Conservation (phyloP, 2,329 filamentous ascomycete genomes). For the Aspergillus sp. region DNA sequence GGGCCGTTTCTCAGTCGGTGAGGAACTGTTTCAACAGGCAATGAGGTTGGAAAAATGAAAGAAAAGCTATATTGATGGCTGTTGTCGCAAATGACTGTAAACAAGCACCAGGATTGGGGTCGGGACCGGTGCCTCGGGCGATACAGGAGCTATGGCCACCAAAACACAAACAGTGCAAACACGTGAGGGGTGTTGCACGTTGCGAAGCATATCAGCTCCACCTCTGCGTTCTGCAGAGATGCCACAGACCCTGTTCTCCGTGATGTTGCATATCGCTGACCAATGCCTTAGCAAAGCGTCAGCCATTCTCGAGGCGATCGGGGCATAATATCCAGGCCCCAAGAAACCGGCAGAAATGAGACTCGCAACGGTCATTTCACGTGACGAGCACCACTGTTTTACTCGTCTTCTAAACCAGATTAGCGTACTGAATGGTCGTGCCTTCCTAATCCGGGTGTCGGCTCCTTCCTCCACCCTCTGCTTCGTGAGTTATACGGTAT, state of each 20-base stretch:
- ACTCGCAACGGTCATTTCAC: background rate
- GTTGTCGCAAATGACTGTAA: background rate
- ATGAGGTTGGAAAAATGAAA: background rate
- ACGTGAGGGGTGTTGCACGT: background rate
- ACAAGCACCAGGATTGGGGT: background rate
- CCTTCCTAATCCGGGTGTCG: background rate
- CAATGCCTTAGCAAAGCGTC: no score
- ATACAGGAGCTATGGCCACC: slow-evolving; percentile 6
- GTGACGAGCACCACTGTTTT: background rate
- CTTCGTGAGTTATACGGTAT: no score
- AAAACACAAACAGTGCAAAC: slow-evolving; percentile 16
- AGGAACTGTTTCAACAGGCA: background rate
- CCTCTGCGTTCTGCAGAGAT: no score
- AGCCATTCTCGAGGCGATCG: no score
- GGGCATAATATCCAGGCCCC: no score
- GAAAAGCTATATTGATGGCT: background rate
- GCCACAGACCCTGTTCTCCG: no score
- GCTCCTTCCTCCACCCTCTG: background rate
- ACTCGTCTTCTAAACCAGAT: background rate
- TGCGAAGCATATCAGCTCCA: background rate
- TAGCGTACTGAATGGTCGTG: background rate
- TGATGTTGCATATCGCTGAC: no score
- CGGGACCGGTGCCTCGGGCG: background rate
- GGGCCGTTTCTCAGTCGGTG: background rate
- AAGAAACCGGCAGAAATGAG: background rate